Evolutionary conservation across 2,329 filamentous ascomycete species (phyloP), one percentile per base, ranked within the genome.

Genomic region (Arthrinium phaeospermum): DNA sequence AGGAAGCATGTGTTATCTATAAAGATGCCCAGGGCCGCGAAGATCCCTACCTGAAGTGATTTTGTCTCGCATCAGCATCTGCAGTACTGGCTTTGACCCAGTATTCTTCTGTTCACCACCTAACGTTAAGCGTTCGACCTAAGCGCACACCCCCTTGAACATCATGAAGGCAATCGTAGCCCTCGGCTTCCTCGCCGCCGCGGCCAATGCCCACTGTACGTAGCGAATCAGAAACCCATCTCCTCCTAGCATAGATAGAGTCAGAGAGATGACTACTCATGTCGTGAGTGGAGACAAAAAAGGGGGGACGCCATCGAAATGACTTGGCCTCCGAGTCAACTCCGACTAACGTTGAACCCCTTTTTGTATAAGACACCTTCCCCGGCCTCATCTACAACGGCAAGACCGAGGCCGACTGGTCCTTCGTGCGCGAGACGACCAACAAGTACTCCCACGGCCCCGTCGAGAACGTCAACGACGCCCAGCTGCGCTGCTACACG

Each of bases 381-480:
- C 41, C 37, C 14, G 27, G 67, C 46, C 67, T 68, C 44, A 45
- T 68, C 67, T 68, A 68, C 57, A 37, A n/a, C 19, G 57, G 57
- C 57, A 68, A 49, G 34, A 68, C 46, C 16, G 24, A 49, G 7
- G 44, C 24, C 24, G 41, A 49, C 41, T 46, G 41, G 67, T 5
- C 24, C 14, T 68, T 37, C 44, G 67, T 68, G 24, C 67, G 67
- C 44, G 44, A 34, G 67, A 68, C 67, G 24, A 49, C 67, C 41
- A 68, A 68, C 67, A 46, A 68, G 67, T 46, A 34, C 44, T 37
- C 67, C 44, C 67, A 34, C 41, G 67, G 46, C 44, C 41, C 67
- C 24, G 67, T 68, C 8, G 6, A 68, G 14, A 14, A 49, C 67
- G 44, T 68, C 16, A 46, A 22, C 41, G 67, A 68, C n/a, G 67